Base-by-base conservation (phyloP, 1,284 basidiomycete species). In the Grifola frondosa region DNA sequence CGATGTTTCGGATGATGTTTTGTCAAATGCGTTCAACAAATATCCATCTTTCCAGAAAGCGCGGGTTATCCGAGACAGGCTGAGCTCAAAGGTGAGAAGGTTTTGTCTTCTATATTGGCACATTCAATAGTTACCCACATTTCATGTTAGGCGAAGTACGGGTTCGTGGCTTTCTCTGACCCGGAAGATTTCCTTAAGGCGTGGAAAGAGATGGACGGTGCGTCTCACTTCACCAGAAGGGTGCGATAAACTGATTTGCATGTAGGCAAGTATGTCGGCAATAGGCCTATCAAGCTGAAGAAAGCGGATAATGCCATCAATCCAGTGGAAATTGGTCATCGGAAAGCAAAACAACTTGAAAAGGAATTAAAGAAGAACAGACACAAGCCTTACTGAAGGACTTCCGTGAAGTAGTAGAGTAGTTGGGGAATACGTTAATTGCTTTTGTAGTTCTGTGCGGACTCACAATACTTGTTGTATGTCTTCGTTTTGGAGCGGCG, bases 181-280 rank as follows among this genome's bases (percentile, higher is more conserved):
- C 97, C 97, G 0, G 96, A 99, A 69, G 97, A 99, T 65, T 99
- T 98, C 64, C 66, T 99, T 46, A 93, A 83, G 57, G 97, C 97
- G 6, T 99, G 97, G 97, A 99, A 99, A 64, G 93, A 99, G 66
- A 98, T 98, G 93, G 92, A 99, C 66, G 96, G 95, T 88, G 58
- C 42, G 86, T 61, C 12, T 21, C n/a, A n/a, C n/a, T n/a, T n/a
- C n/a, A n/a, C n/a, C n/a, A n/a, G n/a, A n/a, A n/a, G n/a, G n/a
- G n/a, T n/a, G n/a, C n/a, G n/a, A n/a, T n/a, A n/a, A n/a, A n/a
- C 39, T 48, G 29, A 40, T 32, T 37, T 20, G 31, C 30, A 53
- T 49, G 16, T 53, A 95, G 93, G 93, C 53, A 97, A 97, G 73
- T 97, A 97, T 65, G 93, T 98, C 40, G 94, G 94, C 29, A 97